These are phyloP conservation scores for Mortierella alpina DNA, from an alignment of 192 early-diverging fungal genomes.

Conservation along the genomic window DNA sequence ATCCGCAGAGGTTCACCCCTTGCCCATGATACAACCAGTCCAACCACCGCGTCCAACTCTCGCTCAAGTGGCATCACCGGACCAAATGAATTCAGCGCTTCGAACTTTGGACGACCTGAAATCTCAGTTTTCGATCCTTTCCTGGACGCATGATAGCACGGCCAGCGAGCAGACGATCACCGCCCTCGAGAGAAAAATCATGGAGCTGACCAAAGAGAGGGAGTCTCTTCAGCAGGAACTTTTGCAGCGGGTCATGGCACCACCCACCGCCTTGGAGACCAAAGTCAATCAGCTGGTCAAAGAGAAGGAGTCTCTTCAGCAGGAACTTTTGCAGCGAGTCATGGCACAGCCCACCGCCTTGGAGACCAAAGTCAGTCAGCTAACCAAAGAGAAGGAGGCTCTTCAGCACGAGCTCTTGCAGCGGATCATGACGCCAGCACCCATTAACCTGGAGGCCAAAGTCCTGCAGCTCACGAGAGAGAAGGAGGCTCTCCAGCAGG, in stretches of 20 bases:
- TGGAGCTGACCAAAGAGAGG: slow-evolving; percentile 22
- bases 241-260: neutral
- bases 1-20: too few relatives aligned
- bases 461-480: slow-evolving; percentile 15
- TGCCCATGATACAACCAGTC: neutral
- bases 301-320: slow-evolving; percentile 16
- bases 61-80: neutral
- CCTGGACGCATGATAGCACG: slow-evolving; percentile 10
- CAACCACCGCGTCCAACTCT: neutral
- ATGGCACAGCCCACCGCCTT: neutral
- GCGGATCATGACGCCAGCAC: neutral
- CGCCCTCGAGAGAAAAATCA: slow-evolving; percentile 16
- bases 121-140: slow-evolving; percentile 24
- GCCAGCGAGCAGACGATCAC: slow-evolving; percentile 3
- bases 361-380: neutral
- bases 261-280: neutral
- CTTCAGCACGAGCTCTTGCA: slow-evolving; percentile 21
- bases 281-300: slow-evolving; percentile 27
- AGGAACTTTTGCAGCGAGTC: slow-evolving; percentile 11
- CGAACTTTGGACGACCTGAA: slow-evolving; percentile 26
- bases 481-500: slow-evolving; percentile 16
- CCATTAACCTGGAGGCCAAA: neutral
- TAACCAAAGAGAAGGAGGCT: slow-evolving; percentile 23
- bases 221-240: slow-evolving; percentile 7
- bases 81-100: slow-evolving; percentile 20